Evolutionary conservation across 2,329 filamentous ascomycete species (phyloP), one percentile per base, ranked within the genome.

Genomic region (Aspergillus novofumigatus): DNA sequence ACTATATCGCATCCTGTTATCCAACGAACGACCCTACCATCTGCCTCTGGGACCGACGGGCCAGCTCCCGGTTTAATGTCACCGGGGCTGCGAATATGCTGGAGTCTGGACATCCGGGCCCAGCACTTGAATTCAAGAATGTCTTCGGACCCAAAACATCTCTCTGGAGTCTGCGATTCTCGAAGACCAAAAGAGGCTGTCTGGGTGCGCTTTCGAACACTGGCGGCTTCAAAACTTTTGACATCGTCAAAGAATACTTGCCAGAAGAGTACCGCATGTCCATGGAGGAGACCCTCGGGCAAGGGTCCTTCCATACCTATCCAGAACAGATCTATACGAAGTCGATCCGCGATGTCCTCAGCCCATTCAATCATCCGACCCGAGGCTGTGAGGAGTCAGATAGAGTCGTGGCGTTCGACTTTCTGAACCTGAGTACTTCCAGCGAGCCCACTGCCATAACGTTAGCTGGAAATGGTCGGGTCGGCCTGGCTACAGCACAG

Each of bases 101-200:
- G 4, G 73, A 76, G 9, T 59, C 68, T 1, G 69, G 69, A 14
- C 72, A 75, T 54, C 61, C 72, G n/a, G 79, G 77, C 6, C 75
- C 83, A 20, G 81, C 85, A 1, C 72, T 87, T n/a, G 83, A 86
- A 53, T 78, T 86, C 55, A 78, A 77, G 55, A 81, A 82, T 53
- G 78, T 81, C 1, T 77, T 85, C 14, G 77, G 82, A 32, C 69
- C 77, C 0, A 77, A 77, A 21, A 76, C 81, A 10, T 78, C 78
- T 2, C 84, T 87, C 47, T 86, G 84, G 84, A 86, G 83, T 67
- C 68, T 87, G 55, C 79, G 84, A 8, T 87, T 85, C 64, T 85
- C 82, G 3, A 83, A 81, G 23, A 81, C 79, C 6, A 83, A 81
- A 66, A 75, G 81, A 55, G 83, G 83, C 11, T 81, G 78, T 23